Conservation (phyloP, 495 filamentous ascomycete species). For the Penicillium ochrochloron region DNA sequence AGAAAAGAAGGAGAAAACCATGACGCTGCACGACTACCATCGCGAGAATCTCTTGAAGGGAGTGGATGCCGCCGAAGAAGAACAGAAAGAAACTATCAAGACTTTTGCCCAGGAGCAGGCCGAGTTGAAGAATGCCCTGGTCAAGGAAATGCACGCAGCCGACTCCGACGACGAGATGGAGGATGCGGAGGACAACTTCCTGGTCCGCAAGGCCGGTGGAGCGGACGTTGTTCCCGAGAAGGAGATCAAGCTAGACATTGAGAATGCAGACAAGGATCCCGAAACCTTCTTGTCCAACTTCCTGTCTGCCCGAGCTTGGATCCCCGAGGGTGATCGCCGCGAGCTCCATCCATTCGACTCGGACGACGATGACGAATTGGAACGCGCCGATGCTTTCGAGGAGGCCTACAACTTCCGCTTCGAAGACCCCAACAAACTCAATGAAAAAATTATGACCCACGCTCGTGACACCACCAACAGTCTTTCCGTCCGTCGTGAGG, state of each 20-base stretch:
- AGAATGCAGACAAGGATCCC: slow-evolving; percentile 83
- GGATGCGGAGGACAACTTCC: slow-evolving; percentile 70
- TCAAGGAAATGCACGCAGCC: slow-evolving; percentile 77
- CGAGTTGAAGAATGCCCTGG: slow-evolving; percentile 72
- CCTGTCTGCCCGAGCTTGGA: slow-evolving; percentile 86
- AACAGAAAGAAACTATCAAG: slow-evolving; percentile 52
- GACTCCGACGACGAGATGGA: slow-evolving; percentile 58
- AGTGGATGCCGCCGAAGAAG: slow-evolving; percentile 59
- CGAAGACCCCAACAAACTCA: slow-evolving; percentile 83
- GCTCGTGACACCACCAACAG: slow-evolving; percentile 80
- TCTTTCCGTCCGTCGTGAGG: slow-evolving; percentile 82
- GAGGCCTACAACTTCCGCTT: slow-evolving; percentile 96
- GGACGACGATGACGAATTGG: slow-evolving; percentile 85
- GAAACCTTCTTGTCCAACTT: slow-evolving; percentile 90
- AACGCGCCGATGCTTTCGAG: slow-evolving; percentile 83
- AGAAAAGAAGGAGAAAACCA: slow-evolving; percentile 75
- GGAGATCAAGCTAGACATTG: slow-evolving; percentile 63
- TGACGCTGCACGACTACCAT: slow-evolving; percentile 90
- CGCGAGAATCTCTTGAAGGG: slow-evolving; percentile 77
- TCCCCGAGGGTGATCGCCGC: slow-evolving; percentile 58
- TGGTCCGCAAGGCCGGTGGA: slow-evolving; percentile 58
- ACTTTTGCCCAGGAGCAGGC: slow-evolving; percentile 89
- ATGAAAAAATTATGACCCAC: slow-evolving; percentile 83
- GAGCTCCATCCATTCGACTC: slow-evolving; percentile 81
- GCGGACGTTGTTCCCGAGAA: slow-evolving; percentile 45